These are phyloP conservation scores for Aspergillus biplanus DNA, from an alignment of 495 filamentous ascomycete genomes.

Conservation along the genomic window DNA sequence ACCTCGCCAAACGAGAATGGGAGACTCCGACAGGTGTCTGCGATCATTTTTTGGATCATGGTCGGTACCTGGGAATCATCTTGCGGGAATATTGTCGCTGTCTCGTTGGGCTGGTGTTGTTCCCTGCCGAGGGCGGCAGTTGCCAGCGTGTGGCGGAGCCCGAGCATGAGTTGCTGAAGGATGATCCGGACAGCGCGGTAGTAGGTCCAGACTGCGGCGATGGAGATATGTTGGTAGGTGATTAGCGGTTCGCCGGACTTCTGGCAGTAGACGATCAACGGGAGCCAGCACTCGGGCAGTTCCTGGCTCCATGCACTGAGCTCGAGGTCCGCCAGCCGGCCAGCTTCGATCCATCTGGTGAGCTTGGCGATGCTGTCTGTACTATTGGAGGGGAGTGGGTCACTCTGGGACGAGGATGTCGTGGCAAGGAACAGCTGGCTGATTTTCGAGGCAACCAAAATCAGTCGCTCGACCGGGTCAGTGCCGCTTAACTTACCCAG, in stretches of 20 bases:
- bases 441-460: conserved; percentile 39
- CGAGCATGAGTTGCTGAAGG: conserved; percentile 37
- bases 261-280: conserved; percentile 38
- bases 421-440: conserved; percentile 34
- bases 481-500: conserved; percentile 32
- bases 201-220: conserved; percentile 43
- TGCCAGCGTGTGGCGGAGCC: conserved; percentile 30
- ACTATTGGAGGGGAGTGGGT: conserved; percentile 11
- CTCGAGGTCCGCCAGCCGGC: conserved; percentile 35
- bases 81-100: not conserved
- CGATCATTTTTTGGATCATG: conserved; percentile 42
- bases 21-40: conserved; percentile 46
- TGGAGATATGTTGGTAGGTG: conserved; percentile 38
- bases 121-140: conserved; percentile 14
- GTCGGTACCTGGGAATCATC: conserved; percentile 16
- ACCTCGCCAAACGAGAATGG: conserved; percentile 45
- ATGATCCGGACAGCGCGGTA: conserved; percentile 46
- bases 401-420: conserved; percentile 24
- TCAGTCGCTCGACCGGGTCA: conserved; percentile 43
- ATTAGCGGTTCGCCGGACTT: conserved; percentile 38
- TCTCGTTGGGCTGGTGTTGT: not conserved
- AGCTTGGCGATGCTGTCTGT: conserved; percentile 26
- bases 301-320: conserved; percentile 41
- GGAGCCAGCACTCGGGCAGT: conserved; percentile 44
- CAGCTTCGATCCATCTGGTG: conserved; percentile 29